These are phyloP conservation scores for Penicillium paradoxum DNA, from an alignment of 495 filamentous ascomycete genomes.

Conservation along the genomic window DNA sequence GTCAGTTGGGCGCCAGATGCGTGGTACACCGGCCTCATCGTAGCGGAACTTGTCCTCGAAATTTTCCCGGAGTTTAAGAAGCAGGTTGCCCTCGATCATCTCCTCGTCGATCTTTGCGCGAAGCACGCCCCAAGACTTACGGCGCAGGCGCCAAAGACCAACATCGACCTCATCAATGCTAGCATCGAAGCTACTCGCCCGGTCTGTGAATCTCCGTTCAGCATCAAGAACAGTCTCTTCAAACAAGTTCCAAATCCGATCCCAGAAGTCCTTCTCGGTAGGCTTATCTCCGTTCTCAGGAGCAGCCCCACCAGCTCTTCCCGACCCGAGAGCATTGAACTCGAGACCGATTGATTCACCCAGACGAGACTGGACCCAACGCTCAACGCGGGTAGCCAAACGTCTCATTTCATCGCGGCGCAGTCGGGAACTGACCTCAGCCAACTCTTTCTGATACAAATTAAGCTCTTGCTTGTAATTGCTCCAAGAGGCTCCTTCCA, in stretches of 20 bases:
- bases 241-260: conserved; percentile 89
- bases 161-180: conserved; percentile 87
- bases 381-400: conserved; percentile 81
- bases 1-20: conserved; percentile 95
- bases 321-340: conserved; percentile 90
- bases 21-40: conserved; percentile 87
- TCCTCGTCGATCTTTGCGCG: conserved; percentile 92
- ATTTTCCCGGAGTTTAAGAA: conserved; percentile 94
- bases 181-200: conserved; percentile 89
- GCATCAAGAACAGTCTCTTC: conserved; percentile 79
- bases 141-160: conserved; percentile 83
- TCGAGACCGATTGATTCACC: conserved; percentile 85
- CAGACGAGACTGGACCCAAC: conserved; percentile 84
- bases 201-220: conserved; percentile 75
- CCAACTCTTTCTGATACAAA: conserved; percentile 71
- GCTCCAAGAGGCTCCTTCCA: conserved; percentile 78
- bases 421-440: conserved; percentile 74
- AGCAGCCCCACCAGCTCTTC: conserved; percentile 71
- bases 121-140: conserved; percentile 91
- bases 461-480: conserved; percentile 61
- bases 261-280: conserved; percentile 84
- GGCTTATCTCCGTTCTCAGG: conserved; percentile 74
- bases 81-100: conserved; percentile 92
- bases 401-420: conserved; percentile 94
- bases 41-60: conserved; percentile 99